Conservation (phyloP, 2,329 filamentous ascomycete genomes). For the Mycogone perniciosa region DNA sequence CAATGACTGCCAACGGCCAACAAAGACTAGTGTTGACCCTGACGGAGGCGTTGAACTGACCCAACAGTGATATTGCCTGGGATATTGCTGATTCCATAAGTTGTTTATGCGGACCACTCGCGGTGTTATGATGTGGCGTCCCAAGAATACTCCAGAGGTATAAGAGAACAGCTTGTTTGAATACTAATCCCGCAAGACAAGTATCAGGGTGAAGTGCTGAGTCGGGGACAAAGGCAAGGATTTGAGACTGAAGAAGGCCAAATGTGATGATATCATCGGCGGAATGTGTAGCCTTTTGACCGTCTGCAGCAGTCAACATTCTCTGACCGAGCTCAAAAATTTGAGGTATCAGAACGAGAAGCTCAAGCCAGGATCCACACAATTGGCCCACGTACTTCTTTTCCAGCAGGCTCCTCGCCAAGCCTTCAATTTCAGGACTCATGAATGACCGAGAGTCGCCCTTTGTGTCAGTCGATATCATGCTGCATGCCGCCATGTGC, state of each 20-base stretch:
- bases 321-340: constrained; percentile 38
- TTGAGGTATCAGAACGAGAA: constrained; percentile 31
- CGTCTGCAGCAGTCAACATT: constrained; percentile 28
- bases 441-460: constrained; percentile 25
- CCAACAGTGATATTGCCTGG: constrained; percentile 25
- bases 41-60: constrained; percentile 25
- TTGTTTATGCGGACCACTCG: constrained; percentile 18
- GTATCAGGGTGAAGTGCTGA: constrained; percentile 29
- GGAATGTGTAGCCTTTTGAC: constrained; percentile 20
- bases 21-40: constrained; percentile 35
- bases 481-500: constrained; percentile 40
- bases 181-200: constrained; percentile 35
- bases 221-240: constrained; percentile 34
- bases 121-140: constrained; percentile 19
- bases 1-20: constrained; percentile 34
- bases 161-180: constrained; percentile 38
- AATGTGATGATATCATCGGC: constrained; percentile 39
- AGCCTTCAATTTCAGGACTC: constrained; percentile 24
- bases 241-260: constrained; percentile 35
- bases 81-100: constrained; percentile 25
- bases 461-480: constrained; percentile 37
- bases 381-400: constrained; percentile 31
- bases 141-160: constrained; percentile 35
- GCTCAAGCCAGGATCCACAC: constrained; percentile 34
- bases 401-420: constrained; percentile 24